phyloP scores from a whole-genome alignment of 2,329 filamentous ascomycete species.

The Ceratocystis ficicola region DNA sequence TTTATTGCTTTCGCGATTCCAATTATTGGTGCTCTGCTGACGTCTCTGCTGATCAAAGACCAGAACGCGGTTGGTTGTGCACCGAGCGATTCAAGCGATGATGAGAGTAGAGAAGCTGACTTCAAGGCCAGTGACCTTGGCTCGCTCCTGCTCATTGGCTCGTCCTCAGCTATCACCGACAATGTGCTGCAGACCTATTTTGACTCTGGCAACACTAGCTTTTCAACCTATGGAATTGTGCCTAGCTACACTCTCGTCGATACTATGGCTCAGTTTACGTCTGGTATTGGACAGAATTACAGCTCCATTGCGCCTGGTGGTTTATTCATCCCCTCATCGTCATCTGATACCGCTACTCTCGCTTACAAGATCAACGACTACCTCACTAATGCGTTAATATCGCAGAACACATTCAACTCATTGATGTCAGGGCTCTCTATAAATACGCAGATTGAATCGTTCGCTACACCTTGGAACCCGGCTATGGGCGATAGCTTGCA shows the following conservation, averaged over 20 bases:
- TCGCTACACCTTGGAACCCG: constrained; percentile 61
- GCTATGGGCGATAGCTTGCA: constrained; percentile 62
- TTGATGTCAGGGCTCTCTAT: constrained; percentile 57
- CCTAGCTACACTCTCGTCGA: constrained; percentile 37
- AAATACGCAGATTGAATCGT: constrained; percentile 57
- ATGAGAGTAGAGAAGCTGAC: constrained; percentile 28
- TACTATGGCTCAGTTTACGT: constrained; percentile 53
- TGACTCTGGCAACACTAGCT: constrained; percentile 14
- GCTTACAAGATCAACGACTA: constrained; percentile 57
- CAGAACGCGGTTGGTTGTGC: constrained; percentile 31
- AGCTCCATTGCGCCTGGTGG: constrained; percentile 63
- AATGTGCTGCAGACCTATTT: constrained; percentile 15
- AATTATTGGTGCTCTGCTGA: constrained; percentile 64
- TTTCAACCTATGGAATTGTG: constrained; percentile 15
- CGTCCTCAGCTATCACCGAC: constrained; percentile 9
- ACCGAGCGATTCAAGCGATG: constrained; percentile 29
- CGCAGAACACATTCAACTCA: constrained; percentile 55
- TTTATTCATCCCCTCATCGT: constrained; percentile 52
- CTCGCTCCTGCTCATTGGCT: constrained; percentile 14
- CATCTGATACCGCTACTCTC: constrained; percentile 43
- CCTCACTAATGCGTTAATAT: constrained; percentile 46
- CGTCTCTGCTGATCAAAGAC: constrained; percentile 58
- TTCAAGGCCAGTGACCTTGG: constrained; percentile 31
- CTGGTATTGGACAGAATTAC: constrained; percentile 50
- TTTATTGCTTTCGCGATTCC: constrained; percentile 64